Conservation (phyloP, 345 rosid species). For the Salix caprea region DNA sequence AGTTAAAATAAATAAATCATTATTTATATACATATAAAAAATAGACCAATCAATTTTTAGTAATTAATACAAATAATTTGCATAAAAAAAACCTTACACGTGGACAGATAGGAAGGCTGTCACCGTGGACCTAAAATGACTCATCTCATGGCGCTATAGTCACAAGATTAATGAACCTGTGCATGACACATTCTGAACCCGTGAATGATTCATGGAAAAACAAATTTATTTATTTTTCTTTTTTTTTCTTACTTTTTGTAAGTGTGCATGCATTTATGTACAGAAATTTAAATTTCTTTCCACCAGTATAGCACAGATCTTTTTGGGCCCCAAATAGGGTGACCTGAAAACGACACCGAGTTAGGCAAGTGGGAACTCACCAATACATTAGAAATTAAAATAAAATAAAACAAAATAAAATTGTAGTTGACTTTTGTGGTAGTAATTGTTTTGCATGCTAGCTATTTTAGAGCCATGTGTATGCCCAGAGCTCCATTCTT, state of each 20-base stretch:
- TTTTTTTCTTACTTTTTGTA: neutral
- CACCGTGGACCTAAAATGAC: neutral
- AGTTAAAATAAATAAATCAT: neutral
- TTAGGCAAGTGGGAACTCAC: constrained; percentile 39
- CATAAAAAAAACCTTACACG: neutral
- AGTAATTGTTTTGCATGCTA: neutral
- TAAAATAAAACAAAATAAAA: constrained; percentile 3
- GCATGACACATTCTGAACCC: constrained; percentile 7
- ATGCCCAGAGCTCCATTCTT: neutral
- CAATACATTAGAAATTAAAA: constrained; percentile 7
- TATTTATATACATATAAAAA: too few species aligned
- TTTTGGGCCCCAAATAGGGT: constrained; percentile 4
- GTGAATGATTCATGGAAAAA: constrained; percentile 7
- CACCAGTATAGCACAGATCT: neutral
- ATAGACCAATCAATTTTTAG: neutral
- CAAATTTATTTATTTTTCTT: neutral
- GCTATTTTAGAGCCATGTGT: neutral
- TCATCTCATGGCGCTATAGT: constrained; percentile 2
- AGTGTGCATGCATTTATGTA: neutral
- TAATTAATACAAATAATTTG: neutral
- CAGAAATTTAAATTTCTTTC: too few species aligned
- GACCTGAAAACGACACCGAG: constrained; percentile 21
- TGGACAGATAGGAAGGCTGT: neutral
- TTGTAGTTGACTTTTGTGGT: constrained; percentile 28
- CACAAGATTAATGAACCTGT: neutral